Evolutionary conservation across 2,329 filamentous ascomycete genomes (phyloP).

Genomic region (Parastagonospora nodorum): DNA sequence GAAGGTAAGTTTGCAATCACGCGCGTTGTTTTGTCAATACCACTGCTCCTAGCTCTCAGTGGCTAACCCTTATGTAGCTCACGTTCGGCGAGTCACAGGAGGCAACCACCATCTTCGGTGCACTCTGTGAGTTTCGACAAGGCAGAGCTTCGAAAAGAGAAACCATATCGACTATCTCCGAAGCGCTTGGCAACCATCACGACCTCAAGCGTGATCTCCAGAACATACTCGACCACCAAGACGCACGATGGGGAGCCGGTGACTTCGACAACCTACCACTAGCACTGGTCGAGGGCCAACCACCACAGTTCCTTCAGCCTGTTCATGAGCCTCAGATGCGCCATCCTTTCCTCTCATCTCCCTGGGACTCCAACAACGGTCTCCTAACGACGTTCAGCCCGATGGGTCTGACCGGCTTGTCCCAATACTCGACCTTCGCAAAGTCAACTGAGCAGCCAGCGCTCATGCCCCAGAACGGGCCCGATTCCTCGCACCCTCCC

Average conservation of each 20-base stretch:
- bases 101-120: conserved; percentile 16
- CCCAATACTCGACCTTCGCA: background rate
- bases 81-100: conserved; percentile 33
- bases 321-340: conserved; percentile 27
- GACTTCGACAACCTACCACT: conserved; percentile 21
- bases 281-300: background rate
- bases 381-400: background rate
- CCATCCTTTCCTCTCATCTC: conserved; percentile 18
- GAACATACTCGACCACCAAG: conserved; percentile 28
- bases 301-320: conserved; percentile 31
- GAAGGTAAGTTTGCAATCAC: background rate
- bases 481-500: background rate
- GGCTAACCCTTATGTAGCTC: conserved; percentile 7
- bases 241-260: conserved; percentile 23
- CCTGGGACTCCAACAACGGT: conserved; percentile 12
- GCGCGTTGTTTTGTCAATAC: background rate
- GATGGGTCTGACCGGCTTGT: conserved; percentile 1
- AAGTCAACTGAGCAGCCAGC: background rate
- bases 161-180: conserved; percentile 20
- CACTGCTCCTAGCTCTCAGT: background rate
- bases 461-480: background rate
- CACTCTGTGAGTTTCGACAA: conserved; percentile 21
- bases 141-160: conserved; percentile 28
- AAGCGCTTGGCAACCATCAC: conserved; percentile 19
- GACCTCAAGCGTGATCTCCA: conserved; percentile 30